Base-by-base conservation (phyloP, 192 early-diverging fungal genomes). In the Paraglomus occultum region DNA sequence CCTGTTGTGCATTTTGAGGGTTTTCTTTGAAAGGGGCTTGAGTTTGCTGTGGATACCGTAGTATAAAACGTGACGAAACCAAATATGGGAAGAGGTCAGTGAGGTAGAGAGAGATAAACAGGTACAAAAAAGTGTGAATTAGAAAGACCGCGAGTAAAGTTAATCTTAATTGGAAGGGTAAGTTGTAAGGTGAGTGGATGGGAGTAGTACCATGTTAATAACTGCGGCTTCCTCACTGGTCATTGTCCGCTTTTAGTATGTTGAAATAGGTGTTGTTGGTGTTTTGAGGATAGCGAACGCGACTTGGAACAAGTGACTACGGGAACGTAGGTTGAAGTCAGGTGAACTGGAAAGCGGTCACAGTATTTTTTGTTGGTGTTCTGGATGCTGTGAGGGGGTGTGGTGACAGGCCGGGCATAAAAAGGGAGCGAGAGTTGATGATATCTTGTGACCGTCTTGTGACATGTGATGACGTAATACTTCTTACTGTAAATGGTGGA, bases 391-490 rank as follows among this genome's bases (percentile, higher is more conserved):
- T 43, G 59, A 23, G 11, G 10, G 12, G 38, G 9, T 51, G 42
- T 57, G 31, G 46, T 15, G 43, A 43, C 43, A 20, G 50, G 40
- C n/a, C 46, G 62, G 61, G 62, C 46, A 64, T 49, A 48, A 15
- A 64, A 40, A 64, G 46, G n/a, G 62, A 48, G 45, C 49, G 62
- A 47, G 49, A 46, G 47, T 22, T 64, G 46, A 17, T 64, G 62
- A 64, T 68, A 68, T 68, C 66, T 68, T 68, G 66, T 68, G 66
- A 68, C 53, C 52, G 45, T 68, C 66, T 55, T 68, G 66, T 68
- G 66, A 68, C 53, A 68, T 68, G 46, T 46, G 66, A 57, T 68
- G 66, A 68, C 66, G 66, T 57, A 68, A 50, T 52, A 40, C 31
- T 31, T 31, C 31, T 66, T 64, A 14, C 62, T 64, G 46, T 40